Conservation (phyloP, 768 basidiomycete genomes). For the Tricholoma sp. region DNA sequence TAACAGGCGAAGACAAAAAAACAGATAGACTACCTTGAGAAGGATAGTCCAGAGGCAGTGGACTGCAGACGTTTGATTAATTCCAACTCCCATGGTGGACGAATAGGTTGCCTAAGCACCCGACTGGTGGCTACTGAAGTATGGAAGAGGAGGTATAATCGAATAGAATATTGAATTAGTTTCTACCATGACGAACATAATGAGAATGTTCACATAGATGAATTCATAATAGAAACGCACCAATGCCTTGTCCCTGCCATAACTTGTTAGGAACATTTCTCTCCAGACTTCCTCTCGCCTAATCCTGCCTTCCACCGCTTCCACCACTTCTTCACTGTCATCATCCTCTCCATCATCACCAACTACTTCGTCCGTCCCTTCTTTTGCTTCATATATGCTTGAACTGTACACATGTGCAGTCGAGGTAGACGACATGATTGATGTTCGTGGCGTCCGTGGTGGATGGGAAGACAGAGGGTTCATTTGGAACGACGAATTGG, state of each 20-base stretch:
- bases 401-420: slow-evolving; percentile 33
- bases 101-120: slow-evolving; percentile 41
- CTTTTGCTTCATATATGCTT: slow-evolving; percentile 41
- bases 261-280: slow-evolving; percentile 72
- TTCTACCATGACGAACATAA: slow-evolving; percentile 45
- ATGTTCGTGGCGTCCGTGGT: slow-evolving; percentile 68
- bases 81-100: slow-evolving; percentile 49
- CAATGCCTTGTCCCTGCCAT: slow-evolving; percentile 81
- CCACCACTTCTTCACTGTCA: slow-evolving; percentile 37
- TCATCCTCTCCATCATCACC: slow-evolving; percentile 33
- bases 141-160: slow-evolving; percentile 70
- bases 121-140: slow-evolving; percentile 39
- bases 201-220: not conserved
- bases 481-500: slow-evolving; percentile 66
- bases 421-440: slow-evolving; percentile 33
- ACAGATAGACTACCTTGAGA: slow-evolving; percentile 53
- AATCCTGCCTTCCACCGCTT: slow-evolving; percentile 42
- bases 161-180: slow-evolving; percentile 81
- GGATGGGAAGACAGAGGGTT: slow-evolving; percentile 78
- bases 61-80: slow-evolving; percentile 56
- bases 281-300: slow-evolving; percentile 69
- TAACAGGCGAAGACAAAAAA: slow-evolving; percentile 4
- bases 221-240: slow-evolving; percentile 39
- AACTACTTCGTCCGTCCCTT: slow-evolving; percentile 31
- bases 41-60: slow-evolving; percentile 64